Percentiles rank a stretch among this genome's conserved stretches.
Conservation (phyloP, 2,329 filamentous ascomycete genomes). For the Orbilia ellipsospora region DNA sequence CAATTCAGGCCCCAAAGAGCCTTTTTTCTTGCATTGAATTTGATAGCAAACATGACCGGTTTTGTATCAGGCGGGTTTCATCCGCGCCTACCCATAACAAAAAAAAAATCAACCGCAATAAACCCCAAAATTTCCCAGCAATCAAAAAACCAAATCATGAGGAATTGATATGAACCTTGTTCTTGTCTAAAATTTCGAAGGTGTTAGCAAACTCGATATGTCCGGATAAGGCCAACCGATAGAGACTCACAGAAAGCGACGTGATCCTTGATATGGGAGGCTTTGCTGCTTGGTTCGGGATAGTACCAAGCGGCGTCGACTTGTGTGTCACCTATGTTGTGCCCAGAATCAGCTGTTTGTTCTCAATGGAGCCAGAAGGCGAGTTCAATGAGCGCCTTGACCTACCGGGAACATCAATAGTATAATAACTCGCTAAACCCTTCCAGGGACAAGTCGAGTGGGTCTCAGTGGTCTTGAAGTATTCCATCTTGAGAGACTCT, state of each 20-base stretch:
- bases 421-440: conserved; percentile 66
- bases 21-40: background rate
- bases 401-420: conserved; percentile 60
- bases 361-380: background rate
- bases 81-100: background rate
- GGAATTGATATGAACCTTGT: conserved; percentile 44
- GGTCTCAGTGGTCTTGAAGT: conserved; percentile 63
- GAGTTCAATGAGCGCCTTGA: conserved; percentile 14
- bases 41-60: conserved; percentile 41
- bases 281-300: conserved; percentile 66
- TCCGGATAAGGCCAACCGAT: background rate
- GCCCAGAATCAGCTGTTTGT: conserved; percentile 19
- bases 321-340: conserved; percentile 18
- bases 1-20: too few relatives aligned
- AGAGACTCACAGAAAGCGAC: conserved; percentile 70
- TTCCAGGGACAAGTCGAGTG: conserved; percentile 66
- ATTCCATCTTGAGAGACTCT: conserved; percentile 62
- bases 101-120: conserved; percentile 23
- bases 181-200: conserved; percentile 21
- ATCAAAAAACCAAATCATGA: conserved; percentile 9
- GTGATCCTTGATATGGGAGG: conserved; percentile 67
- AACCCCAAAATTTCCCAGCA: conserved; percentile 6
- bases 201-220: background rate
- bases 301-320: conserved; percentile 69
- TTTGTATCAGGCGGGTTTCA: conserved; percentile 44